Base-by-base conservation (phyloP, 2,329 filamentous ascomycete genomes). In the Sporothrix brasiliensis region DNA sequence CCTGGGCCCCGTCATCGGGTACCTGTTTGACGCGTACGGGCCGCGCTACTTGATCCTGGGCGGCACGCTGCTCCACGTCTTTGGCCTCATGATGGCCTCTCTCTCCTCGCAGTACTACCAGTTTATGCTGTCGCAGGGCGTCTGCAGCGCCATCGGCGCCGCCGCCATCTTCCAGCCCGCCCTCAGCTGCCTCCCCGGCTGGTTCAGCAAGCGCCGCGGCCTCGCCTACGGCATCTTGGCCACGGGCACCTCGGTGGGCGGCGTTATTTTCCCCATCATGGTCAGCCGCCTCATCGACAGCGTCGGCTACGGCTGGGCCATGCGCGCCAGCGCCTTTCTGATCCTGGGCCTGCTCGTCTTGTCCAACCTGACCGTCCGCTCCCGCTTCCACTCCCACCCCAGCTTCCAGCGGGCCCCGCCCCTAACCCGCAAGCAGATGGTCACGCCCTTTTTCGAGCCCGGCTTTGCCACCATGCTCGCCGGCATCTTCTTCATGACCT, bases 51-150 rank as follows among this genome's bases (percentile, higher is more conserved):
- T 89, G 2, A 76, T 87, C 2, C 39, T 85, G 1, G 74, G 78
- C 47, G 86, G 86, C 13, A 82, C 82, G 2, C 78, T 86, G 72
- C 75, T 86, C 71, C 83, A 86, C 73, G 81, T 88, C 27, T 83
- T 88, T 56, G 83, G 84, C 9, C 76, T 88, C 19, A 88, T 89
- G 85, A 87, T 88, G 85, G 81, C 84, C 0, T 83, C 81, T 53
- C 76, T 88, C 52, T 77, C 75, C 7, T 72, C 60, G 39, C 19
- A 73, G 68, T 79, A 78, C 72, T 78, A 77, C 70, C 77, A 79
- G 71, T 73, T 79, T 50, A 61, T 78, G 63, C 74, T 79, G 11
- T 71, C 72, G 0, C 74, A 76, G 70, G 74, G 73, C 47, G 73
- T 76, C 0, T 74, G 73, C 71, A 74, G 72, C 68, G 72, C 73